A percentile compares a stretch with the other conserved stretches of the same genome.
phyloP scores from a whole-genome alignment of 164 flowering plant genomes.

The Aristolochia fimbriata region DNA sequence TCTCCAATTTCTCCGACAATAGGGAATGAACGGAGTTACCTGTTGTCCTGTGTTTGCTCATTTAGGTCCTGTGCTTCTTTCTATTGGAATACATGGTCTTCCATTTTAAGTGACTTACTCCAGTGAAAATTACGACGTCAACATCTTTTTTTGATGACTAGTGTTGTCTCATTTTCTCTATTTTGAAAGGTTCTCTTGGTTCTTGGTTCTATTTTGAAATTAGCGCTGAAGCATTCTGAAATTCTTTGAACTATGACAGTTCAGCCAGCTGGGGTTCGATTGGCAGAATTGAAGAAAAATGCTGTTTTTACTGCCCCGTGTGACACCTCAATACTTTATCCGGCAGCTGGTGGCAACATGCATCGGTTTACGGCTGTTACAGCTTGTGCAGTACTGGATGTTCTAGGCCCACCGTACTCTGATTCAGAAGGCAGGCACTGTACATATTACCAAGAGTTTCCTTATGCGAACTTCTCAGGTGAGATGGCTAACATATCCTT shows the following conservation, averaged over 20 bases:
- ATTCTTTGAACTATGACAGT: background rate
- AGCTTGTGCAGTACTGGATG: constrained; percentile 81
- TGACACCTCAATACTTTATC: constrained; percentile 65
- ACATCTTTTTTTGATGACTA: too few species aligned
- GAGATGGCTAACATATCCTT: constrained; percentile 7
- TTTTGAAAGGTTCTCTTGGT: too few species aligned
- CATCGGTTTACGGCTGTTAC: constrained; percentile 76
- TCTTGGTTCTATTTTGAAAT: too few species aligned
- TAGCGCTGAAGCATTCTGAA: too few species aligned
- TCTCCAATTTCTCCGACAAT: too few species aligned
- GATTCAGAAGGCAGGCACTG: constrained; percentile 68
- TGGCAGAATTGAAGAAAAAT: constrained; percentile 54
- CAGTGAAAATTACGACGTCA: too few species aligned
- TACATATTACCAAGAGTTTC: constrained; percentile 48
- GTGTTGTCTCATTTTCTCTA: too few species aligned
- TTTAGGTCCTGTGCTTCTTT: too few species aligned
- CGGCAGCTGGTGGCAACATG: constrained; percentile 83
- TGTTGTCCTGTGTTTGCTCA: too few species aligned
- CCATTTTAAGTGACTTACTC: too few species aligned
- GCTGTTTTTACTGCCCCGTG: constrained; percentile 63
- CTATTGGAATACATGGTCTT: too few species aligned
- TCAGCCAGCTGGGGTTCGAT: constrained; percentile 25
- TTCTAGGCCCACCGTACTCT: constrained; percentile 86
- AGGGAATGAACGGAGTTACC: too few species aligned
- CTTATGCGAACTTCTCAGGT: constrained; percentile 32